phyloP scores from a whole-genome alignment of 306 rosid species.

The Quercus suber region DNA sequence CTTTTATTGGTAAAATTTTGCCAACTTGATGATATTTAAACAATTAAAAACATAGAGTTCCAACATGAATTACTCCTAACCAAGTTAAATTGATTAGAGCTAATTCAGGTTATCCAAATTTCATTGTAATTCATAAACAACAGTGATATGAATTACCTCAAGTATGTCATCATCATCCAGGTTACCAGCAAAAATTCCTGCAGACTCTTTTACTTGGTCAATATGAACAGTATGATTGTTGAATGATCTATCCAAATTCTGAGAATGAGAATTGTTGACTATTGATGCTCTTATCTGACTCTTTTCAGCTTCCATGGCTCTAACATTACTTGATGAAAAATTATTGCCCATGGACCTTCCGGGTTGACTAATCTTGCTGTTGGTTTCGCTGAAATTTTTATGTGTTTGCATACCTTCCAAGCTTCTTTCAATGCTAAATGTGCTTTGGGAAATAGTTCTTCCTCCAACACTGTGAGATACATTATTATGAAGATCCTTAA shows the following conservation, averaged over 20 bases:
- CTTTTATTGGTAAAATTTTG: not conserved
- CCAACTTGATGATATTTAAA: not conserved
- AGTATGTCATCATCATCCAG: slow-evolving; percentile 60
- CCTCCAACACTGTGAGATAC: slow-evolving; percentile 29
- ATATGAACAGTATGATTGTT: slow-evolving; percentile 27
- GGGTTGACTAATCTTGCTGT: slow-evolving; percentile 27
- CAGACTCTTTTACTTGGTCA: slow-evolving; percentile 33
- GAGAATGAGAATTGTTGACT: slow-evolving; percentile 37
- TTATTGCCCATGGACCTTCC: slow-evolving; percentile 10
- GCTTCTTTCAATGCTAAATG: slow-evolving; percentile 24
- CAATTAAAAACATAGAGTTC: not conserved
- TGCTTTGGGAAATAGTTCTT: slow-evolving; percentile 28
- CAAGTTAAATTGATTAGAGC: slow-evolving; percentile 20
- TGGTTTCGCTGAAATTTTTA: slow-evolving; percentile 17
- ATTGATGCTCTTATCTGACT: slow-evolving; percentile 36
- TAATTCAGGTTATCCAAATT: slow-evolving; percentile 9
- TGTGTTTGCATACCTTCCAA: slow-evolving; percentile 16
- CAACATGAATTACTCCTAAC: slow-evolving; percentile 8
- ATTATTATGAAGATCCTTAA: slow-evolving; percentile 27
- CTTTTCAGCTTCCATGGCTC: slow-evolving; percentile 30
- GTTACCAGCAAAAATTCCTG: slow-evolving; percentile 28
- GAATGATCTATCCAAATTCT: slow-evolving; percentile 32
- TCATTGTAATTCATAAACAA: not conserved
- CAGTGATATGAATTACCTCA: slow-evolving; percentile 47
- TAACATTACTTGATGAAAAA: slow-evolving; percentile 24